Evolutionary conservation across 2,329 filamentous ascomycete genomes (phyloP), one percentile per base, ranked within the genome.

Genomic region (Dactylellina parvicollis): DNA sequence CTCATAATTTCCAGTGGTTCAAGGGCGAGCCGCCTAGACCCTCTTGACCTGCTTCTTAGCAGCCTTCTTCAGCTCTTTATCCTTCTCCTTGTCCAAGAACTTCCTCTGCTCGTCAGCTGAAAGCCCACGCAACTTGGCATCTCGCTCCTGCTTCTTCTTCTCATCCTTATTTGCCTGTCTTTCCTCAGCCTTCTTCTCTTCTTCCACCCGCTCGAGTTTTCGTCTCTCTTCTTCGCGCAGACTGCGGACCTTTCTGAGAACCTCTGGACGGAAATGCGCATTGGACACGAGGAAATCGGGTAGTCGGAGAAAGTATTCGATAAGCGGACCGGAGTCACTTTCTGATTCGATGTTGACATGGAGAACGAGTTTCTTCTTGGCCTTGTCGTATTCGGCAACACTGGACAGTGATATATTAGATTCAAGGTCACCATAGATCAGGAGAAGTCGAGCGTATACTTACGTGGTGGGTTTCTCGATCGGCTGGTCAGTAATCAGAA

Each of bases 401-500:
- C 70, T 74, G 81, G 91, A n/a, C n/a, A 92, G 81, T 18, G 16
- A 16, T 26, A 38, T 12, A 38, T 38, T 54, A 22, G 14, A n/a
- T 1, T 38, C 30, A 34, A 16, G n/a, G 34, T 32, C 55, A n/a
- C 30, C 20, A 32, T 28, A 36, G 16, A 4, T 20, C n/a, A 34
- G 10, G 8, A 50, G 26, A 20, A 22, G 10, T 18, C 5, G 10
- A 32, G 52, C 36, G 30, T 12, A 32, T 40, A 83, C 88, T 82
- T 84, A 94, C 91, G 89, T 96, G 79, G 84, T 86, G 62, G 95
- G 95, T 82, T 92, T 92, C 77, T 97, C 92, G 59, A 88, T 83
- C 34, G 94, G 92, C 82, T 97, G 92, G 80, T 99, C 95, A 18
- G 89, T 90, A 56, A 98, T 84, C 78, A 99, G 90, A 73, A 99